A percentile compares a stretch with the other conserved stretches of the same genome.
These are phyloP conservation scores for Elsinoe necatrix DNA, from an alignment of 2,329 filamentous ascomycete genomes.

Conservation along the genomic window DNA sequence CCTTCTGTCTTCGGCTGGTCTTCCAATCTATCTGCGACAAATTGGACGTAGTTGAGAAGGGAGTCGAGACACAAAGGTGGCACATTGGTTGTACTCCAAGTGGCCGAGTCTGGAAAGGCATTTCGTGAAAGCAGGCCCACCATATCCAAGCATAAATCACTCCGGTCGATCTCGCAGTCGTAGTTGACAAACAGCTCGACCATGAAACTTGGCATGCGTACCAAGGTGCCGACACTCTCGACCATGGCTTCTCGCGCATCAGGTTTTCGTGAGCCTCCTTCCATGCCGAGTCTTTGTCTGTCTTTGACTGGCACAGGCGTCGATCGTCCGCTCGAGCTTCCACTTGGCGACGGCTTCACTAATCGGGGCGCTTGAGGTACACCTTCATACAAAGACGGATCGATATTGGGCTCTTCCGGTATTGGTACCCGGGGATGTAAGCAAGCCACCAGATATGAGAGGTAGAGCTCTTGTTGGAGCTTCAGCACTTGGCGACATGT, in stretches of 20 bases:
- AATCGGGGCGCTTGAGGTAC: conserved; percentile 87
- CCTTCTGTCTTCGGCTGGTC: conserved; percentile 56
- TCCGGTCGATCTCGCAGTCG: conserved; percentile 86
- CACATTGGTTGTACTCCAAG: conserved; percentile 98
- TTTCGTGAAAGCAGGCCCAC: conserved; percentile 87
- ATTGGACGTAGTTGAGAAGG: conserved; percentile 82
- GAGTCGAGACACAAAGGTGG: conserved; percentile 91
- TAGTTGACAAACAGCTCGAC: conserved; percentile 96
- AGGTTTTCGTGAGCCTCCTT: conserved; percentile 83
- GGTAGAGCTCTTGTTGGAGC: conserved; percentile 89
- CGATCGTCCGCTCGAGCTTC: conserved; percentile 67
- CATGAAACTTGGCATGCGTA: conserved; percentile 90
- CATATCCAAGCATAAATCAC: conserved; percentile 91
- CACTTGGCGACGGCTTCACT: conserved; percentile 68
- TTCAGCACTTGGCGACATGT: conserved; percentile 88
- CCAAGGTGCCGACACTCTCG: conserved; percentile 84
- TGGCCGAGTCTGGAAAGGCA: conserved; percentile 91
- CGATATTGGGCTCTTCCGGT: conserved; percentile 79
- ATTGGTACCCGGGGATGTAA: conserved; percentile 92
- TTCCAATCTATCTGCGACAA: conserved; percentile 76
- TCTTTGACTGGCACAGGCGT: conserved; percentile 91
- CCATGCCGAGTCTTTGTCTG: conserved; percentile 81
- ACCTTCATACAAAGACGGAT: conserved; percentile 83
- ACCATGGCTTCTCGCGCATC: conserved; percentile 98
- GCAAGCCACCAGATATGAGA: conserved; percentile 90